Evolutionary conservation across 2,329 filamentous ascomycete species (phyloP).

Genomic region (Epichloe glyceriae): DNA sequence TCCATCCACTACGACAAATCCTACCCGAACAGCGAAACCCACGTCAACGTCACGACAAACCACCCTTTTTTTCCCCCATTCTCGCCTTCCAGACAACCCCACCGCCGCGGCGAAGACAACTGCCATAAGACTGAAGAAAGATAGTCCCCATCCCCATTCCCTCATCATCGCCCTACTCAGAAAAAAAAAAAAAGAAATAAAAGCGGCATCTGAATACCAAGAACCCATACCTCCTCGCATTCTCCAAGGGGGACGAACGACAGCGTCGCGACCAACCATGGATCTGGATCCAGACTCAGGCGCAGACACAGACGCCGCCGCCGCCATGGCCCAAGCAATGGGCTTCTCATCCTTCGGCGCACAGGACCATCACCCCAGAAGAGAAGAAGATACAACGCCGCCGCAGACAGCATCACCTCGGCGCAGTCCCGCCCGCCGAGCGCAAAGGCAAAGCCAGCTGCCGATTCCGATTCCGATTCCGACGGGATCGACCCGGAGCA

Average conservation of each 20-base stretch:
- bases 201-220: background rate
- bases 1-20: background rate
- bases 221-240: too few relatives aligned
- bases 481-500: conserved; percentile 32
- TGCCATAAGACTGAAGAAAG: background rate
- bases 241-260: background rate
- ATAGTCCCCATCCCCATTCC: background rate
- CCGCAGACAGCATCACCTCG: conserved; percentile 28
- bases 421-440: conserved; percentile 1
- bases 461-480: conserved; percentile 24
- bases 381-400: conserved; percentile 53
- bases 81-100: background rate
- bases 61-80: background rate
- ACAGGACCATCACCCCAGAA: conserved; percentile 37
- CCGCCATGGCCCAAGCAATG: conserved; percentile 53
- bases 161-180: background rate
- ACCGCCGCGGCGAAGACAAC: background rate
- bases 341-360: conserved; percentile 61
- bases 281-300: conserved; percentile 11
- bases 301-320: conserved; percentile 21
- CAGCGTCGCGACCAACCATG: conserved; percentile 3
- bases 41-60: conserved; percentile 1
- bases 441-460: conserved; percentile 7
- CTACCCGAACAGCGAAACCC: background rate
- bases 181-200: background rate